Conservation (phyloP, 106 monocot species). For the Apostasia shenzhenica region DNA sequence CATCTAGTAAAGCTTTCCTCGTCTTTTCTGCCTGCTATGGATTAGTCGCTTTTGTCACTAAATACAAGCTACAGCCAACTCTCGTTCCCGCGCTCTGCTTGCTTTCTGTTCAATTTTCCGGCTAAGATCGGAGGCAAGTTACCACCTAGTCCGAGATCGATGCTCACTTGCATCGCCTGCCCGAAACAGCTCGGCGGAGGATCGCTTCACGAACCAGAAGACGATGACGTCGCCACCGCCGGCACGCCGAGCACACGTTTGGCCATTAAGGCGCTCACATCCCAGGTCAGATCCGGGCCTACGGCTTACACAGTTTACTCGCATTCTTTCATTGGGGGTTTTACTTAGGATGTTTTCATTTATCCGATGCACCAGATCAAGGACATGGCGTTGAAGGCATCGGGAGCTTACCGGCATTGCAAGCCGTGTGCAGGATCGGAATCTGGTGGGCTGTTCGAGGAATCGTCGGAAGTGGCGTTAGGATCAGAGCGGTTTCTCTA, state of each 20-base stretch:
- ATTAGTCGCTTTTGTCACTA: no score
- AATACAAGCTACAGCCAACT: no score
- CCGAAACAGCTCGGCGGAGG: constrained; percentile 49
- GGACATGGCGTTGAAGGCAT: constrained; percentile 86
- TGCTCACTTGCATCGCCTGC: constrained; percentile 94
- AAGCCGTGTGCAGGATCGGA: constrained; percentile 51
- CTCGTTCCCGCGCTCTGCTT: no score
- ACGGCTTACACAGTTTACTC: neutral
- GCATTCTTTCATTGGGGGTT: neutral
- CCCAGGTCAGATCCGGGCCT: constrained; percentile 39
- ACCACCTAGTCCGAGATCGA: constrained; percentile 8
- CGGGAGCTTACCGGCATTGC: constrained; percentile 83
- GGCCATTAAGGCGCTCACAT: constrained; percentile 61
- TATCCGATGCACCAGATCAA: constrained; percentile 41
- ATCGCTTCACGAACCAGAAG: constrained; percentile 30
- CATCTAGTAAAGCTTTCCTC: no score
- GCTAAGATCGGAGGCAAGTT: neutral
- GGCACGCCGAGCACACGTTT: constrained; percentile 56
- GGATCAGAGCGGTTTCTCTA: constrained; percentile 64
- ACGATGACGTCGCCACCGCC: constrained; percentile 19
- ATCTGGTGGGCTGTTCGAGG: constrained; percentile 20
- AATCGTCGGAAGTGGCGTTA: constrained; percentile 37
- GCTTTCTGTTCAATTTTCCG: neutral
- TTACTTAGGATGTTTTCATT: neutral
- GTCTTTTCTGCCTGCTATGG: no score